These are phyloP conservation scores for Neurospora sublineolata DNA, from an alignment of 495 filamentous ascomycete genomes.

Conservation along the genomic window DNA sequence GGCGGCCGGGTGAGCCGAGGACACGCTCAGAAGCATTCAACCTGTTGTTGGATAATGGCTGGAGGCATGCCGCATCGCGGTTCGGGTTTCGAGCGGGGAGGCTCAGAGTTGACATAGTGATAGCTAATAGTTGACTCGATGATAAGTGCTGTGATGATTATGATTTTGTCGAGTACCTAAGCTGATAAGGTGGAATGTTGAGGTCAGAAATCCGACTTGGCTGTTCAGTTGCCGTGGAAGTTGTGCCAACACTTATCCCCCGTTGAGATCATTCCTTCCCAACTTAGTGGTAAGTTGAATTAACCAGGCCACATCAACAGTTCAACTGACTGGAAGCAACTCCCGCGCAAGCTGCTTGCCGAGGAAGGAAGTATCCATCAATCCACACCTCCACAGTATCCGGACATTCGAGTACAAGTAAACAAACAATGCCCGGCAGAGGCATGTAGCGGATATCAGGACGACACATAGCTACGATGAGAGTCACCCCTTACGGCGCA, in stretches of 20 bases:
- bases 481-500: constrained; percentile 14
- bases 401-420: background rate
- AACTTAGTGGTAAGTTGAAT: background rate
- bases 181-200: background rate
- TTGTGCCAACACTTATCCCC: background rate
- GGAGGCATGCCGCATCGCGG: background rate
- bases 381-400: background rate
- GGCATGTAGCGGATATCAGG: background rate
- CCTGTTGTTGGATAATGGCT: background rate
- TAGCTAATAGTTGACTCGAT: background rate
- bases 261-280: background rate
- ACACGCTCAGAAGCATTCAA: background rate
- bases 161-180: background rate
- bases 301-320: too few relatives aligned
- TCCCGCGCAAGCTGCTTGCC: background rate
- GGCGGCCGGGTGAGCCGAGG: constrained; percentile 2
- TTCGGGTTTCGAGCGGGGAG: background rate
- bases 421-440: background rate
- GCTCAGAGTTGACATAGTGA: background rate
- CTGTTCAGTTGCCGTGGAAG: background rate
- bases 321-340: background rate
- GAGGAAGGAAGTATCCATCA: background rate
- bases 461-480: background rate
- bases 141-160: background rate
- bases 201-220: background rate